phyloP scores from a whole-genome alignment of 148 eudicot species.

The Rhododendron henanense region DNA sequence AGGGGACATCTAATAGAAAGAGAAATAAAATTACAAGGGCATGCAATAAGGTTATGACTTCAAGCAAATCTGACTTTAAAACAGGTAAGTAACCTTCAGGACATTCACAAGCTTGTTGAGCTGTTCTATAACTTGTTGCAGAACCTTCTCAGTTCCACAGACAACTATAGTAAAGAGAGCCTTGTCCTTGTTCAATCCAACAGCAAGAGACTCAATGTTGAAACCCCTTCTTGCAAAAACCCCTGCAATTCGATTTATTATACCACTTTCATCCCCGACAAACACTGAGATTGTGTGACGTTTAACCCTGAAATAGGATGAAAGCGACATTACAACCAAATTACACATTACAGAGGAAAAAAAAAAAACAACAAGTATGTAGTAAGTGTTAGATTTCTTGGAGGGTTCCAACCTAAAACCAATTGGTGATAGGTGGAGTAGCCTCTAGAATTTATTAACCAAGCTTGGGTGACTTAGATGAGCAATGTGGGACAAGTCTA shows the following conservation, averaged over 20 bases:
- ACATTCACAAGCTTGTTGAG: constrained; percentile 92
- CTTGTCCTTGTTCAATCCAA: constrained; percentile 86
- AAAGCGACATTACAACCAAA: not conserved
- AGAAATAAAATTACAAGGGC: not conserved
- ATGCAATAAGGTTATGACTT: not conserved
- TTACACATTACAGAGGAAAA: not conserved
- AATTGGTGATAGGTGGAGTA: too few species aligned
- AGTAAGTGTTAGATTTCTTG: too few species aligned
- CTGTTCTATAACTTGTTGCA: constrained; percentile 85
- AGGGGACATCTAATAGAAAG: not conserved
- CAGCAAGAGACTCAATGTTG: constrained; percentile 93
- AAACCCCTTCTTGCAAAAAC: constrained; percentile 88
- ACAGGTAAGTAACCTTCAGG: constrained; percentile 41
- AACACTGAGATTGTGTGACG: constrained; percentile 79
- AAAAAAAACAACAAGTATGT: too few species aligned
- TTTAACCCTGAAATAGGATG: constrained; percentile 40
- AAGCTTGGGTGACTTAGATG: too few species aligned
- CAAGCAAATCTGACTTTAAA: not conserved
- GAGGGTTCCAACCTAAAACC: too few species aligned
- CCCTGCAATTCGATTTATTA: constrained; percentile 84
- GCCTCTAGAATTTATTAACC: too few species aligned
- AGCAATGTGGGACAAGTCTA: too few species aligned
- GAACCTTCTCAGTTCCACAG: constrained; percentile 79
- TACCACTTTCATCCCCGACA: constrained; percentile 96
- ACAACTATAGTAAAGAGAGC: constrained; percentile 89